These are phyloP conservation scores for Paracoccidioides lutzii DNA, from an alignment of 2,329 filamentous ascomycete species.

Conservation along the genomic window DNA sequence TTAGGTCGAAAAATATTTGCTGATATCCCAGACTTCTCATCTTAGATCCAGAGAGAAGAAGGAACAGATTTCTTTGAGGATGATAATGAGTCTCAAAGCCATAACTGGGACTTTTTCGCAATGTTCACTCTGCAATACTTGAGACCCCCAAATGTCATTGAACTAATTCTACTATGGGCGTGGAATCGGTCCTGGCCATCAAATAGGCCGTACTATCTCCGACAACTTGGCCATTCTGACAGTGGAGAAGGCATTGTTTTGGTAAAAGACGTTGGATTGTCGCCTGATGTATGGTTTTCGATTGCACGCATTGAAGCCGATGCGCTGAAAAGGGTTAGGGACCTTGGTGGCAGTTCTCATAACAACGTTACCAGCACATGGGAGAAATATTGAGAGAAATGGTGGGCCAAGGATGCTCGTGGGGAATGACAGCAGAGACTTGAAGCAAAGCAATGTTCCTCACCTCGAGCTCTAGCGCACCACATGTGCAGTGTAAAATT, in stretches of 20 bases:
- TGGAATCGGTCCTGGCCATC: conserved; percentile 1
- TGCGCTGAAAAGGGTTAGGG: background rate
- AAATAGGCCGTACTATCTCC: conserved; percentile 4
- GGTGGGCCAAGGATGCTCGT: background rate
- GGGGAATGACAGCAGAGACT: background rate
- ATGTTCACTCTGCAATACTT: background rate
- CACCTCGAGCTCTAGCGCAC: background rate
- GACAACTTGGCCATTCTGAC: background rate
- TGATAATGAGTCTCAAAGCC: background rate
- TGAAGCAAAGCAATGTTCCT: background rate
- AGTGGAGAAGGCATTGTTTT: background rate
- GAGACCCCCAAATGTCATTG: conserved; percentile 2
- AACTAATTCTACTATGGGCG: conserved; percentile 2
- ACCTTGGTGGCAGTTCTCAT: background rate
- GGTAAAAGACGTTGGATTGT: background rate
- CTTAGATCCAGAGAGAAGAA: background rate
- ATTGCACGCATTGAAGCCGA: background rate
- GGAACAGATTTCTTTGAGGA: background rate
- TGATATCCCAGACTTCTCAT: background rate
- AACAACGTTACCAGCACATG: background rate
- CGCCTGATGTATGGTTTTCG: background rate
- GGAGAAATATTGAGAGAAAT: background rate
- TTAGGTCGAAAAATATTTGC: conserved; percentile 1
- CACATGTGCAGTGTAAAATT: background rate
- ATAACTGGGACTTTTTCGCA: background rate